Percentiles rank a stretch among this genome's conserved stretches.
Evolutionary conservation across 495 filamentous ascomycete genomes (phyloP).

Genomic region (Hapsidospora chrysogenum): DNA sequence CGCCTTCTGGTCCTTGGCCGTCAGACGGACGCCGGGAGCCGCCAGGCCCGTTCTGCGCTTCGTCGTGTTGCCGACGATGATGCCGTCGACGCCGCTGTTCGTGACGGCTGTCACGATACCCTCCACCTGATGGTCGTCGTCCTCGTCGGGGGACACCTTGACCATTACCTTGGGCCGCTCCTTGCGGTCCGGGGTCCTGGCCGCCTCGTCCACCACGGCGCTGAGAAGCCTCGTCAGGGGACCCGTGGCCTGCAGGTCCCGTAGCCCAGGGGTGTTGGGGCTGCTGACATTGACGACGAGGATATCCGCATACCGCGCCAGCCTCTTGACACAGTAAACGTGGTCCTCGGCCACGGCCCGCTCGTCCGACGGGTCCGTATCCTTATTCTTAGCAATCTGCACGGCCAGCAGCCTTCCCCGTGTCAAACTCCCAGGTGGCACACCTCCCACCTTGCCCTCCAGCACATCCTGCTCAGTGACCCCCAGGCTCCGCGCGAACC

Average conservation of each 20-base stretch:
- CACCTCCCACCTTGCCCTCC: slow-evolving; percentile 44
- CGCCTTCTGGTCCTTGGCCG: slow-evolving; percentile 44
- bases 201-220: slow-evolving; percentile 67
- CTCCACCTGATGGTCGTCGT: slow-evolving; percentile 59
- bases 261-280: slow-evolving; percentile 84
- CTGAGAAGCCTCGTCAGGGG: slow-evolving; percentile 65
- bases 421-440: slow-evolving; percentile 54
- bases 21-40: slow-evolving; percentile 43
- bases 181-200: slow-evolving; percentile 40
- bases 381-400: slow-evolving; percentile 97
- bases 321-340: slow-evolving; percentile 61
- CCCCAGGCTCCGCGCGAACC: slow-evolving; percentile 54
- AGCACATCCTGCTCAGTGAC: slow-evolving; percentile 56
- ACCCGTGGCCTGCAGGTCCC: slow-evolving; percentile 64
- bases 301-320: slow-evolving; percentile 81
- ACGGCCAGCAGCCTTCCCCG: slow-evolving; percentile 66
- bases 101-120: slow-evolving; percentile 81
- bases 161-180: slow-evolving; percentile 81
- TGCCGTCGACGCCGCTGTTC: slow-evolving; percentile 71
- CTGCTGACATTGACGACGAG: slow-evolving; percentile 93
- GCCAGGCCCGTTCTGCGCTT: slow-evolving; percentile 58
- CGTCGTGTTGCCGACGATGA: slow-evolving; percentile 97
- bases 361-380: slow-evolving; percentile 67
- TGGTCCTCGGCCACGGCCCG: slow-evolving; percentile 74
- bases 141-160: slow-evolving; percentile 92